phyloP scores from a whole-genome alignment of 768 basidiomycete species.

The Hygrocybe punicea region DNA sequence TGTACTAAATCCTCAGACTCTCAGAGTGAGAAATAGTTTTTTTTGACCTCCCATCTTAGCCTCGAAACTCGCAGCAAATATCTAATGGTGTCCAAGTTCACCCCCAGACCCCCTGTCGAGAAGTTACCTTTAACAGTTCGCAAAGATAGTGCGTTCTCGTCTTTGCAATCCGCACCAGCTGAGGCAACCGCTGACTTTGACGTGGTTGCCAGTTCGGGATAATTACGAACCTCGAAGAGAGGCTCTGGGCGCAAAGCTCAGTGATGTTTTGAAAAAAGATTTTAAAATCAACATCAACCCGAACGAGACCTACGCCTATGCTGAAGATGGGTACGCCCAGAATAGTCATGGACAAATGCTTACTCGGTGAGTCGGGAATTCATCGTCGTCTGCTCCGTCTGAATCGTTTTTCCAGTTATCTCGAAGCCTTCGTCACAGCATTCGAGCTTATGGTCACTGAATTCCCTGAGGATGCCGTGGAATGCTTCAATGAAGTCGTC shows the following conservation, averaged over 20 bases:
- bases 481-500: slow-evolving; percentile 39
- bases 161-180: no score
- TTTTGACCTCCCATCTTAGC: no score
- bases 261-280: slow-evolving; percentile 27
- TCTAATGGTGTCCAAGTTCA: no score
- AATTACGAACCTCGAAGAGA: slow-evolving; percentile 36
- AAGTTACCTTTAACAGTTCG: no score
- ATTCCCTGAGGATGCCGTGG: slow-evolving; percentile 36
- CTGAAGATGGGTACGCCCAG: slow-evolving; percentile 19
- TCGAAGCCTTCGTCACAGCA: slow-evolving; percentile 35
- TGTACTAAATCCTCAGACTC: no score
- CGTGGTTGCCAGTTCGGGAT: slow-evolving; percentile 41
- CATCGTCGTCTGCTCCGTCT: no score
- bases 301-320: slow-evolving; percentile 37
- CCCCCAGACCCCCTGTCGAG: no score
- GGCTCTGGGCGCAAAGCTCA: slow-evolving; percentile 33
- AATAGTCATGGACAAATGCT: slow-evolving; percentile 22
- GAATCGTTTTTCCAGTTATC: slow-evolving; percentile 27
- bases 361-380: slow-evolving; percentile 18
- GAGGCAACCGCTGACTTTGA: no score
- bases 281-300: slow-evolving; percentile 36
- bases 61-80: no score
- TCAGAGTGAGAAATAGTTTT: no score
- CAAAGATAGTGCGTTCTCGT: no score
- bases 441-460: slow-evolving; percentile 29